Base-by-base conservation (phyloP, 495 filamentous ascomycete species). In the Staphylotrichum longicolle region DNA sequence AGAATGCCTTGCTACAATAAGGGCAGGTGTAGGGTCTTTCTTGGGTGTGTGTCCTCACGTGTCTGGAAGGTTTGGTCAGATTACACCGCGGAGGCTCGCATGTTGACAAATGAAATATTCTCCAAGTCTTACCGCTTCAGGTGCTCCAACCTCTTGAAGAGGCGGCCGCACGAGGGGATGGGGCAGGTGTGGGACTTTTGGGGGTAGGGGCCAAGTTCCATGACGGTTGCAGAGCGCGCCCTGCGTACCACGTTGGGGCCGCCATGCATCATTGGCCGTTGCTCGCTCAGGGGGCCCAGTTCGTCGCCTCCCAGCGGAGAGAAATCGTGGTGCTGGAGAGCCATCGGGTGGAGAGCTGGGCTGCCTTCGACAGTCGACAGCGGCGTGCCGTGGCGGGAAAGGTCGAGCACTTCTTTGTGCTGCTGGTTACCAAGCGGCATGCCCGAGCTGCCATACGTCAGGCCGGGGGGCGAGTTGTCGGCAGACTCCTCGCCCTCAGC, bases 81-180 rank as follows among this genome's bases (percentile, higher is more conserved):
- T 78, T 27, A 27, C 20, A 74, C 68, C 73, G 66, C 70, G 66
- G 74, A 66, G 70, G 68, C 55, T 64, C 44, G 30, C 34, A 67
- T 66, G 60, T 62, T 62, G 68, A 78, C 70, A 86, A 80, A 82
- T 72, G 74, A 77, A 76, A 76, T 72, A 49, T n/a, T 56, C 14
- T 33, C 9, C 41, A 35, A 70, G 74, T 76, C 90, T 85, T 90
- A 96, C 91, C 94, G 88, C 82, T 98, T 98, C 68, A 98, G 85
- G 82, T 98, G 94, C 77, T 98, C 94, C 81, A 98, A 85, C 71
- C 94, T 87, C 86, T 98, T 98, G 83, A 98, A 98, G 64, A 96
- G 83, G 72, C 95, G 88, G 47, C 95, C 94, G 74, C 94, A 98
- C 32, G 92, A 91, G 33, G 95, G 95, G 72, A 98, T 98, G n/a